Evolutionary conservation across 495 filamentous ascomycete species (phyloP).

Genomic region (Xylaria longipes): DNA sequence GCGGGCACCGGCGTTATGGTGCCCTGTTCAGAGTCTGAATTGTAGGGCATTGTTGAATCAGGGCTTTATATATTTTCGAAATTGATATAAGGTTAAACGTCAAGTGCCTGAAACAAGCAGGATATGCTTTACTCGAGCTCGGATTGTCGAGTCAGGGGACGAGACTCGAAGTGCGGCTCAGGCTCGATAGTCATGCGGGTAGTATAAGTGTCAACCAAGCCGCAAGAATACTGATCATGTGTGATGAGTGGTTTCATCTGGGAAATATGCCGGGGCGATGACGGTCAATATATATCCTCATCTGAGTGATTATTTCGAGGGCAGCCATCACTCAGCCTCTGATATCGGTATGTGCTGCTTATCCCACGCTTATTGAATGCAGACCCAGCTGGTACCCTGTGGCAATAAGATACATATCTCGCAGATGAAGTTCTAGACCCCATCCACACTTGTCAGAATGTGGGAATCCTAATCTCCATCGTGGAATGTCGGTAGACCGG

Average conservation of each 20-base stretch:
- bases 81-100: neutral
- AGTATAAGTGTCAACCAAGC: neutral
- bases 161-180: neutral
- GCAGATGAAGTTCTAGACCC: neutral
- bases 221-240: neutral
- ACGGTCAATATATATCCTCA: neutral
- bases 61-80: neutral
- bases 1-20: conserved; percentile 30
- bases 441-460: neutral
- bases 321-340: neutral
- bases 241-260: neutral
- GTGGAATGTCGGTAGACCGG: neutral
- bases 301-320: neutral
- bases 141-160: neutral
- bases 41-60: neutral
- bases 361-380: neutral
- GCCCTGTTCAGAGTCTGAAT: neutral
- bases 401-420: neutral
- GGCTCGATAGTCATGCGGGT: neutral
- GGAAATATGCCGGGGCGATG: neutral
- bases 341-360: neutral
- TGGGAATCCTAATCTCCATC: neutral
- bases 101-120: neutral
- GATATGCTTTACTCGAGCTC: neutral
- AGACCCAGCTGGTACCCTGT: neutral